Evolutionary conservation across 129 eudicot genomes (phyloP).

Genomic region (Ambrosia trifida): DNA sequence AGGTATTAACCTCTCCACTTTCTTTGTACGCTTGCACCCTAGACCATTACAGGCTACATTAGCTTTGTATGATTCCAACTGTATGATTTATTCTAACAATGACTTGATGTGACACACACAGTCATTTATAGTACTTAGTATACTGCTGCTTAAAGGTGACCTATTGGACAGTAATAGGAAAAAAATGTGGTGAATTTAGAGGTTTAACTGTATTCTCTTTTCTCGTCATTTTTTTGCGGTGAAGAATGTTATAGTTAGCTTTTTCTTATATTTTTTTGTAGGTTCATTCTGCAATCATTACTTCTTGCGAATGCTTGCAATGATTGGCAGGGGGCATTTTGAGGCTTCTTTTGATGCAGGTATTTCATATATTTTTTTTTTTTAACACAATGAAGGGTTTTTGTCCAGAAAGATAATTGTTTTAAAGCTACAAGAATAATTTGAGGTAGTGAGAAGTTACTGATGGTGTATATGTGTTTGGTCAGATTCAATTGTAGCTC

Average conservation of each 20-base stretch:
- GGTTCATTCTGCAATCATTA: conserved; percentile 90
- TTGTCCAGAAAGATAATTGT: conserved; percentile 7
- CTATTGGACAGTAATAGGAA: not conserved
- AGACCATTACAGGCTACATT: not conserved
- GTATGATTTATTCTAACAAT: not conserved
- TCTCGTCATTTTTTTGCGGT: not conserved
- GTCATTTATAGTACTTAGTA: conserved; percentile 2
- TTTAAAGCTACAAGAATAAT: not conserved
- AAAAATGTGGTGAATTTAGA: not conserved
- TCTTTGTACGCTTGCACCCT: conserved; percentile 1
- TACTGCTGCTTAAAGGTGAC: conserved; percentile 4
- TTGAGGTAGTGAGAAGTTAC: not conserved
- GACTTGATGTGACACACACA: not conserved
- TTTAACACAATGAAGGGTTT: not conserved
- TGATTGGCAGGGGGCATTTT: conserved; percentile 65
- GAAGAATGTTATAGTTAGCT: conserved; percentile 8
- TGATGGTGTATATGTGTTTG: conserved; percentile 17
- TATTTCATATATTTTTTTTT: conserved; percentile 18
- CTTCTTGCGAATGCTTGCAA: conserved; percentile 85
- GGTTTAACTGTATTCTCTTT: conserved; percentile 20
- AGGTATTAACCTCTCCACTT: conserved; percentile 46
- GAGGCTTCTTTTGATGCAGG: conserved; percentile 82
- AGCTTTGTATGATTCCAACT: not conserved
- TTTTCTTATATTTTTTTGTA: conserved; percentile 27
- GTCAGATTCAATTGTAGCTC: conserved; percentile 64